Conservation (phyloP, 2,329 filamentous ascomycete genomes). For the Aspergillus jensenii region DNA sequence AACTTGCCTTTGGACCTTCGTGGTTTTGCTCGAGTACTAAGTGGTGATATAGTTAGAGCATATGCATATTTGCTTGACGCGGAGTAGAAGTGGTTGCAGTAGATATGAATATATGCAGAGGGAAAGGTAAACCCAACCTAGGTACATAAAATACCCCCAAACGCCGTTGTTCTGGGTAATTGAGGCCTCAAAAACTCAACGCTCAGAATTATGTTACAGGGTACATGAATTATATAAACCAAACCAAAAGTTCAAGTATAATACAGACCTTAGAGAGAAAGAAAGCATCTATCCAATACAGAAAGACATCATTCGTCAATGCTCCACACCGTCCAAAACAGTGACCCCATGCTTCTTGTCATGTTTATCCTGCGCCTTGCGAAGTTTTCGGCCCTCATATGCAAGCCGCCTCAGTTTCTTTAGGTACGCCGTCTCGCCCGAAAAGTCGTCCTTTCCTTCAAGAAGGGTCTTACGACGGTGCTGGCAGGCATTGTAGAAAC, state of each 20-base stretch:
- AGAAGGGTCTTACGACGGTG: conserved; percentile 54
- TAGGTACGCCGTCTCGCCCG: conserved; percentile 46
- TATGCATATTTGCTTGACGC: not conserved
- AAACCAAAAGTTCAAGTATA: not conserved
- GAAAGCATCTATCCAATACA: not conserved
- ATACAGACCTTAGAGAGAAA: not conserved
- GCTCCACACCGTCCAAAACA: conserved; percentile 21
- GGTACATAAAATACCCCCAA: not conserved
- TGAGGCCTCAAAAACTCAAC: not conserved
- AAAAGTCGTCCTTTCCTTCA: conserved; percentile 39
- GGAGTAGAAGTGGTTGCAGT: not conserved
- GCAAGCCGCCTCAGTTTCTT: conserved; percentile 44
- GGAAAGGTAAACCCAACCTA: not conserved
- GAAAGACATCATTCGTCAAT: not conserved
- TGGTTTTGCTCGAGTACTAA: too few relatives aligned
- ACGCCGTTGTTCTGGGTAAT: not conserved
- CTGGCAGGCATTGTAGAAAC: conserved; percentile 59
- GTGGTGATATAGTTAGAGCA: too few relatives aligned
- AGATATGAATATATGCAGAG: not conserved
- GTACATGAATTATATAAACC: not conserved
- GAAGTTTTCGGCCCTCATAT: conserved; percentile 58
- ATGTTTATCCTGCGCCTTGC: conserved; percentile 54
- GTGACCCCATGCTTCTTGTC: conserved; percentile 48
- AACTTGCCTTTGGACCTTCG: not conserved
- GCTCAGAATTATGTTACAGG: not conserved